Evolutionary conservation across 2,329 filamentous ascomycete genomes (phyloP).

Genomic region (Epichloe uncinata): DNA sequence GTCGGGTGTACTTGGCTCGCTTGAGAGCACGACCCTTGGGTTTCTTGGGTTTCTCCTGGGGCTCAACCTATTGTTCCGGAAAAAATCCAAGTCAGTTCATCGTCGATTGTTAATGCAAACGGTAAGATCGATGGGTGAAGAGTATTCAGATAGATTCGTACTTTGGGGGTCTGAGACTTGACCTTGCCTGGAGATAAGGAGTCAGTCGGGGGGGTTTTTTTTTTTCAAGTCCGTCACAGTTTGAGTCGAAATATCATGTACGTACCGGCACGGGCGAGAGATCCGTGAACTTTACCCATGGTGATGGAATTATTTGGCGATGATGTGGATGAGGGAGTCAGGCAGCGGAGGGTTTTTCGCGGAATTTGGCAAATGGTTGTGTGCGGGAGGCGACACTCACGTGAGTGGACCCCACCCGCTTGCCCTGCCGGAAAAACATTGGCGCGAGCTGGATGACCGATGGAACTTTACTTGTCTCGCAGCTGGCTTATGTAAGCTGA

Average conservation of each 20-base stretch:
- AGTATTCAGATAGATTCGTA: conserved; percentile 31
- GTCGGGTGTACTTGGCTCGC: conserved; percentile 89
- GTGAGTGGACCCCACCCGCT: conserved; percentile 17
- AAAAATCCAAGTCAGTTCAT: conserved; percentile 16
- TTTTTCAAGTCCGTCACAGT: too few species aligned
- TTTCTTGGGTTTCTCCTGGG: conserved; percentile 90
- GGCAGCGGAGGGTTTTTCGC: conserved; percentile 16
- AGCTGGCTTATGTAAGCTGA: not conserved
- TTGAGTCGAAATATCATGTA: not conserved
- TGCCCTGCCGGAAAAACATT: conserved; percentile 23
- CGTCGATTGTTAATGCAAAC: conserved; percentile 9
- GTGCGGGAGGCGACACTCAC: conserved; percentile 22
- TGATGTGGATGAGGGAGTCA: conserved; percentile 23
- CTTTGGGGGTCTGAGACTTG: conserved; percentile 92
- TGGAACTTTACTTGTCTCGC: not conserved
- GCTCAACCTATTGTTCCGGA: conserved; percentile 50
- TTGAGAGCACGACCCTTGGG: conserved; percentile 97
- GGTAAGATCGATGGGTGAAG: not conserved
- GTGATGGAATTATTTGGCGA: conserved; percentile 31
- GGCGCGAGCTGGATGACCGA: not conserved
- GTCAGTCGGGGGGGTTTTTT: not conserved
- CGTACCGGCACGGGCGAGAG: conserved; percentile 69
- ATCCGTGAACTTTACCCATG: conserved; percentile 92
- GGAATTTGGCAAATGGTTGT: conserved; percentile 27
- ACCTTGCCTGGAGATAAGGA: conserved; percentile 60